Percentiles rank a stretch among this genome's conserved stretches.
phyloP scores from a whole-genome alignment of 2,329 filamentous ascomycete species.

The Hyphodiscus sp. region DNA sequence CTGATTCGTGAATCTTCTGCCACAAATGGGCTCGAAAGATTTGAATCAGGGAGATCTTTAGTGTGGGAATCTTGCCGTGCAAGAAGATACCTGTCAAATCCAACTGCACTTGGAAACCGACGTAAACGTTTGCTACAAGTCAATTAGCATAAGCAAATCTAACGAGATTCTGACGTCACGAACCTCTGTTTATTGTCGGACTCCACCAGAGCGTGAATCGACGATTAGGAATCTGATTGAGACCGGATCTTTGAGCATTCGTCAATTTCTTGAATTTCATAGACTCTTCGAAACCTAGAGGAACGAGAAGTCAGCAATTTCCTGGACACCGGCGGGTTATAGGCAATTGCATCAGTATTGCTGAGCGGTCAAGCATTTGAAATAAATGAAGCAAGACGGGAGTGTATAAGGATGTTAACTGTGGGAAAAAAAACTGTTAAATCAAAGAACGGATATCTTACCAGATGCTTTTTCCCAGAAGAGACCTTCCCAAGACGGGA shows the following conservation, averaged over 20 bases:
- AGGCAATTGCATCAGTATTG: no score
- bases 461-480: constrained; percentile 71
- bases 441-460: neutral
- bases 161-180: neutral
- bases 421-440: no score
- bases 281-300: constrained; percentile 35
- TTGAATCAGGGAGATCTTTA: constrained; percentile 97
- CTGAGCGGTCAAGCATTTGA: no score
- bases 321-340: no score
- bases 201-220: constrained; percentile 99
- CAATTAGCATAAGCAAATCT: constrained; percentile 73
- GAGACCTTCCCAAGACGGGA: constrained; percentile 92
- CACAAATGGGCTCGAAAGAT: constrained; percentile 99
- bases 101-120: constrained; percentile 98
- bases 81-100: constrained; percentile 98
- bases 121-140: constrained; percentile 76
- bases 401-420: no score
- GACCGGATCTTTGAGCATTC: constrained; percentile 90
- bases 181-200: constrained; percentile 70
- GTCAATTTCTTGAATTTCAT: constrained; percentile 99
- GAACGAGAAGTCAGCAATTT: constrained; percentile 21
- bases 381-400: no score
- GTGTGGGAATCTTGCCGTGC: constrained; percentile 95
- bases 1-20: constrained; percentile 99
- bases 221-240: constrained; percentile 98